Evolutionary conservation across 768 basidiomycete genomes (phyloP), one percentile per base, ranked within the genome.

Genomic region (Trametes villosa): DNA sequence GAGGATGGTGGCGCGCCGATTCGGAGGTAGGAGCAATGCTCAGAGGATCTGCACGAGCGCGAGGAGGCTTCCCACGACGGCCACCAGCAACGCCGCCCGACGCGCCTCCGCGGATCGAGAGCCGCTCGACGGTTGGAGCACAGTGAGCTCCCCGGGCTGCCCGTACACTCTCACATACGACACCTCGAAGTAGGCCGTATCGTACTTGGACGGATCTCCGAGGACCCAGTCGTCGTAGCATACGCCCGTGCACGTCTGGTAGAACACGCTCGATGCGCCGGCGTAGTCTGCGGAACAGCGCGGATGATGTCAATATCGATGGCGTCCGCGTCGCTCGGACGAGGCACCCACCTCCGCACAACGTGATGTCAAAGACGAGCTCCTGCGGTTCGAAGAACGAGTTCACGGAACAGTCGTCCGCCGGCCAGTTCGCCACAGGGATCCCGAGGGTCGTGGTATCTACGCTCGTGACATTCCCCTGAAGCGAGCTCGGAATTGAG

Each of bases 151-250:
- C 9, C 71, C 71, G 18, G 68, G 62, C 31, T 40, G n/a, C 18
- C 70, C 70, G 65, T 70, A 72, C 51, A 71, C 70, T 26, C 71
- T 65, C n/a, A 72, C 67, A 38, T 66, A 68, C 59, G 64, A 56
- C 26, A 93, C 80, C 69, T 92, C 90, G 65, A 91, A 94, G 75
- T 86, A 89, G 0, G 88, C 88, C 31, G 77, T 79, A 69, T 83
- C 78, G 72, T 86, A 91, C 65, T 79, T 81, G 18, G 84, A 80
- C 3, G 84, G 81, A 57, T 83, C 70, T 9, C 87, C 86, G 57
- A 88, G 74, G 41, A 91, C 89, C 58, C 84, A 89, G 75, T 88
- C 83, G 12, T 81, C 77, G 74, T 92, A 91, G 72, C 90, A 88
- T 1, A 75, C 73, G n/a, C 86, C 86, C 6, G 77, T 68, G 74